Percentiles rank a stretch among this genome's conserved stretches.
phyloP scores from a whole-genome alignment of 73 alveolate species.

The Diophrys appendiculata region DNA sequence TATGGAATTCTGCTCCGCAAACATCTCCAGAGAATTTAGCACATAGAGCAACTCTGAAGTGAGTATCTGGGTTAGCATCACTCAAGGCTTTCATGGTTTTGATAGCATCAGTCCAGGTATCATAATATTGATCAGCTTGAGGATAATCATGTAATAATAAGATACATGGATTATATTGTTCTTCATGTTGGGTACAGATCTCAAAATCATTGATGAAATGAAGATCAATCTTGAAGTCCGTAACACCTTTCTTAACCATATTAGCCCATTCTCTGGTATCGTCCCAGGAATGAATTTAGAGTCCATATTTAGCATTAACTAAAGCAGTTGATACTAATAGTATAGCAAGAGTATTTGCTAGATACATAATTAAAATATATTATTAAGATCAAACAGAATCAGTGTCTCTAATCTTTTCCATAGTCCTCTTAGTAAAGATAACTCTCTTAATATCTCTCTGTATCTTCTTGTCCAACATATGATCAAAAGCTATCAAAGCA shows the following conservation, averaged over 20 bases:
- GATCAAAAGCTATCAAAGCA: neutral
- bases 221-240: neutral
- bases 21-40: conserved; percentile 1
- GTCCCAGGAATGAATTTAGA: neutral
- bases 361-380: too few relatives aligned
- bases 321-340: too few relatives aligned
- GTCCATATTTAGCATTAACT: neutral
- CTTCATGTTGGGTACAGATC: neutral
- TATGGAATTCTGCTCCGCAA: neutral
- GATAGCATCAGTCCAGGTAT: neutral
- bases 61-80: neutral
- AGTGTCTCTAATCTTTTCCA: neutral
- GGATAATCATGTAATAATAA: neutral
- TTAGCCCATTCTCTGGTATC: neutral
- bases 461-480: neutral
- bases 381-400: too few relatives aligned
- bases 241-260: neutral
- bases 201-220: neutral
- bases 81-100: neutral
- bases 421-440: neutral
- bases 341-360: too few relatives aligned
- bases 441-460: neutral
- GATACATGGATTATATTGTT: neutral
- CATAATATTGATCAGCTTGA: neutral
- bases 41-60: neutral